Base-by-base conservation (phyloP, 768 basidiomycete species). In the Mycena maculata region DNA sequence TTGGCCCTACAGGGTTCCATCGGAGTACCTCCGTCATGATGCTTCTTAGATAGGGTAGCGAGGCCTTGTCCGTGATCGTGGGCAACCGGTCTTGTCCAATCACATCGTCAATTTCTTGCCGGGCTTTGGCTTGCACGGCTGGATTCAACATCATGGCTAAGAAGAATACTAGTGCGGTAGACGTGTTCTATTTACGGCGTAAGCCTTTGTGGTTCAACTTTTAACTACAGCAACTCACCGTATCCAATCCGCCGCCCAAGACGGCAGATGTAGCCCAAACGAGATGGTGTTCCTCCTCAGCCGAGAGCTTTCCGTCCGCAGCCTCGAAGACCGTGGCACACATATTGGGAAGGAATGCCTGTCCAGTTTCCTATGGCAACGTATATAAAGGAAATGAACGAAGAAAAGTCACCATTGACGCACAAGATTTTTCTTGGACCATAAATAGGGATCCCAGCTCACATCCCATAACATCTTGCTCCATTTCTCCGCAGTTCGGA, bases 71-170 rank as follows among this genome's bases (percentile, higher is more conserved):
- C 1, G 39, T 16, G 23, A 71, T 45, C 0, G 49, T 53, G 2
- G 71, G 69, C 18, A 70, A 36, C 2, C 71, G 65, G 39, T 64
- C 55, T 10, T 7, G 33, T 0, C 71, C 71, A 15, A 72, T 48
- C 1, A 55, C 44, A 18, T 8, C 27, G 25, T 54, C 36, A 15
- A 63, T 45, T 22, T 63, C 62, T 20, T 56, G 16, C 36, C 25
- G 42, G 5, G 54, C 63, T n/a, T 57, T 64, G 15, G 44, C 48
- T 33, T 64, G 63, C 0, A 64, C 27, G 1, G 27, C 25, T 5
- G 63, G 63, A 22, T 57, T 31, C 27, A 27, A 16, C n/a, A 57
- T 55, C 36, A 57, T 56, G 11, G 42, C 61, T 13, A 55, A 53
- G 36, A 63, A 63, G 33, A 63, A 63, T 7, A 8, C 22, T 33